phyloP scores from a whole-genome alignment of 306 rosid species.

The Geum urbanum region DNA sequence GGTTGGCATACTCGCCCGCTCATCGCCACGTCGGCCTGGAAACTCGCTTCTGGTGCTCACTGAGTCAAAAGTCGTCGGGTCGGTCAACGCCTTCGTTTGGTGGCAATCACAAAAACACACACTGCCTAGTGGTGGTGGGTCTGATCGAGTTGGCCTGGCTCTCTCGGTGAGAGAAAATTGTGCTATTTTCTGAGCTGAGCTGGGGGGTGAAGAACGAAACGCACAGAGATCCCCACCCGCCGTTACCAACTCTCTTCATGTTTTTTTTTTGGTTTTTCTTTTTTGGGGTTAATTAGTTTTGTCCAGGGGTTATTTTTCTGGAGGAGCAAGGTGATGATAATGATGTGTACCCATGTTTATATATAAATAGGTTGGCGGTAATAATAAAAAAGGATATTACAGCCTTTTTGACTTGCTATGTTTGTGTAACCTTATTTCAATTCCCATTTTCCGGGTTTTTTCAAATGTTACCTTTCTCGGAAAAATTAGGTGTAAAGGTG shows the following conservation, averaged over 20 bases:
- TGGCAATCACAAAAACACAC: slow-evolving; percentile 1
- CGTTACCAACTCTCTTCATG: not conserved
- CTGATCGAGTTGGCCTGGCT: not conserved
- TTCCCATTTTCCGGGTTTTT: no score
- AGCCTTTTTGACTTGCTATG: slow-evolving; percentile 1
- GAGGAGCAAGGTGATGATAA: not conserved
- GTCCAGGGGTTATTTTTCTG: slow-evolving; percentile 20
- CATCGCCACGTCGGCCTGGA: slow-evolving; percentile 89
- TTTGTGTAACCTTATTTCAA: not conserved
- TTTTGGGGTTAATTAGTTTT: not conserved
- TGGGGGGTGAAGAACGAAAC: slow-evolving; percentile 37
- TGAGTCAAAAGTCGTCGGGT: slow-evolving; percentile 32
- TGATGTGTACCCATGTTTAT: slow-evolving; percentile 36
- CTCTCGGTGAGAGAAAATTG: not conserved
- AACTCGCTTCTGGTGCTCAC: slow-evolving; percentile 38
- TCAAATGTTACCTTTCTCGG: no score
- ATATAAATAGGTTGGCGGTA: slow-evolving; percentile 29
- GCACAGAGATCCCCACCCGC: slow-evolving; percentile 52
- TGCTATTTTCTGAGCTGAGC: slow-evolving; percentile 54
- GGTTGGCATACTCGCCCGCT: slow-evolving; percentile 93
- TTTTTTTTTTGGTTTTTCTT: not conserved
- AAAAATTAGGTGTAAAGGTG: no score
- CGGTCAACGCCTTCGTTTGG: not conserved
- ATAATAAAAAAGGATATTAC: slow-evolving; percentile 28
- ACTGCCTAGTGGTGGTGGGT: slow-evolving; percentile 35